Base-by-base conservation (phyloP, 495 filamentous ascomycete species). In the Pyrenula aspistea region DNA sequence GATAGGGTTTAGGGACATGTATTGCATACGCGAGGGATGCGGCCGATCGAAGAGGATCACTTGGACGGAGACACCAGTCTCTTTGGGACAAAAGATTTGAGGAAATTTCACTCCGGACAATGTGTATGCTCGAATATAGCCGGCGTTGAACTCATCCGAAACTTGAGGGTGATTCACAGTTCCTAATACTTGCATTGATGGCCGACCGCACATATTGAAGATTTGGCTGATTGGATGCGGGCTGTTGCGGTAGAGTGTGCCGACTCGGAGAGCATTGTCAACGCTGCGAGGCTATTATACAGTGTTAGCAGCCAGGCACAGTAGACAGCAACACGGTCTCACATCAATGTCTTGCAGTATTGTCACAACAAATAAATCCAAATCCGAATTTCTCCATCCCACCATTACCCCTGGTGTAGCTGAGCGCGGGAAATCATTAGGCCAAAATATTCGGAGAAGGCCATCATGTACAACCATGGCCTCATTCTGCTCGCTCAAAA, bases 361-460 rank as follows among this genome's bases (percentile, higher is more conserved):
- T 10, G 90, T 83, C 55, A 96, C 79, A 23, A 97, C 90, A 62
- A 97, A 85, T 25, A 96, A 71, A 71, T 99, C 93, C 53, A 89
- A 73, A 57, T 85, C 85, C 36, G 91, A 96, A 65, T 99, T 99
- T 59, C 87, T 79, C 89, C 91, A 99, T 59, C 93, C 93, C 20
- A 99, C 87, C 57, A 99, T 83, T 51, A 94, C 86, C 8, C 94
- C 94, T 31, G 86, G 79, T 21, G 77, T 73, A 54, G 83, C 83
- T 22, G 79, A 85, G 65, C 84, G 81, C 22, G 84, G 76, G 42
- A 88, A 82, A 74, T 97, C 91, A 58, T 86, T 85, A 59, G 93
- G 93, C 93, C 93, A 99, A 72, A 99, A 97, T 74, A 99, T 82
- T 70, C 93, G 87, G 82, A 97, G 86, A 77, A 97, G 75, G 62